Base-by-base conservation (phyloP, 495 filamentous ascomycete species). In the Aspergillus indologenus region DNA sequence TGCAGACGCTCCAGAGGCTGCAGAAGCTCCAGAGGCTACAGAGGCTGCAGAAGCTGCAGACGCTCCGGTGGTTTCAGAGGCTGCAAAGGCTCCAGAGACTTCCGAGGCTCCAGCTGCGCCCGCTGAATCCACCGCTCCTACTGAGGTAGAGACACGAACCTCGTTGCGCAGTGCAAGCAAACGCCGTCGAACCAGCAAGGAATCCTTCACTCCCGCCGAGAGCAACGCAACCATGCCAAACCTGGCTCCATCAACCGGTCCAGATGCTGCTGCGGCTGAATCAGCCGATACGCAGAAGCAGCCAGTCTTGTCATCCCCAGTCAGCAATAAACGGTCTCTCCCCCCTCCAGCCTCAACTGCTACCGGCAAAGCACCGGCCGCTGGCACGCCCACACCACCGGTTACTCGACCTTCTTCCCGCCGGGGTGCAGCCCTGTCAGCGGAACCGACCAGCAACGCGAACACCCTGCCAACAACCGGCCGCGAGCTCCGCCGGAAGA, bases 401-500 rank as follows among this genome's bases (percentile, higher is more conserved):
- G 62, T 61, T 6, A 75, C 76, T 11, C 72, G 77, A 26, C 73
- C 78, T 8, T 66, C 75, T 8, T 79, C 79, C 21, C 70, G 77
- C 46, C 75, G 78, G n/a, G 75, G 74, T 18, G 77, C 76, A 14
- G 68, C 74, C 11, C 58, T 71, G 42, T 68, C 75, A 8, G 73
- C 71, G 6, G 76, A 76, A 60, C 64, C 61, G 44, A 63, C 59
- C 23, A 46, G 45, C n/a, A 53, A 55, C 15, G 46, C 63, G 9
- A 63, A 46, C 15, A 48, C 61, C 12, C 5, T 51, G 17, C 17
- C 23, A 12, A 34, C 54, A 45, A 43, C 57, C 47, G 71, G 65
- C 21, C 71, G 76, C n/a, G 77, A 77, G 24, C 69, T 73, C 18
- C 75, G 79, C 31, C 75, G 75, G n/a, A 76, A 75, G 54, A 81